Evolutionary conservation across 441 rosid genomes (phyloP), one percentile per base, ranked within the genome.

Genomic region (Euphorbia schlechtendalii): DNA sequence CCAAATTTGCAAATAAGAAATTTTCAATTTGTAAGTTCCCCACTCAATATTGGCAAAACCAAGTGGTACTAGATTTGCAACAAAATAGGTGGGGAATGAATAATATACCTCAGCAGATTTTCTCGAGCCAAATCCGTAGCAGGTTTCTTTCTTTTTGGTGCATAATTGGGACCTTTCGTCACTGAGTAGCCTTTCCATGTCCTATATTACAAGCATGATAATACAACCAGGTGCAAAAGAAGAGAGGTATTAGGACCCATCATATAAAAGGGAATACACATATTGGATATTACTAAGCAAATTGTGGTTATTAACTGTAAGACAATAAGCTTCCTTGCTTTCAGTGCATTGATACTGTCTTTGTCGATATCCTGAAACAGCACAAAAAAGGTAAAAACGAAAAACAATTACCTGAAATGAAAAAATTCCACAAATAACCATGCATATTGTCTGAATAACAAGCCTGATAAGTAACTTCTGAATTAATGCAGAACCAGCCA

Each of bases 51-150:
- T 45, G 21, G 24, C 3, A 59, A 48, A 59, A 27, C 46, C 34
- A 21, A 52, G 24, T 48, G 41, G 12, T 11, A 32, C 13, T 52
- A 53, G 61, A 52, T 27, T 20, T 49, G 45, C 5, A 51, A 20
- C 1, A 38, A 53, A 46, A 40, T 12, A 58, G 40, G 56, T 24
- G 17, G 57, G 18, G 24, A 4, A 55, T 27, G 64, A 41, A 59
- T 5, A n/a, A 34, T 54, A 57, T 74, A 93, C 98, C 86, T 84
- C 74, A 82, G 96, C 24, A 90, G 67, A 87, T 90, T 84, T 74
- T 90, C 97, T 66, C 92, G 81, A 72, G 99, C 87, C 82, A 93
- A 77, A 77, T 93, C 96, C 27, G 99, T 87, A 10, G 93, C 88
- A 21, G 76, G 83, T 73, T 69, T 84, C 88, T 81, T 87, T 71